phyloP scores from a whole-genome alignment of 1,139 yeast species.

The Pneumocystis canis region DNA sequence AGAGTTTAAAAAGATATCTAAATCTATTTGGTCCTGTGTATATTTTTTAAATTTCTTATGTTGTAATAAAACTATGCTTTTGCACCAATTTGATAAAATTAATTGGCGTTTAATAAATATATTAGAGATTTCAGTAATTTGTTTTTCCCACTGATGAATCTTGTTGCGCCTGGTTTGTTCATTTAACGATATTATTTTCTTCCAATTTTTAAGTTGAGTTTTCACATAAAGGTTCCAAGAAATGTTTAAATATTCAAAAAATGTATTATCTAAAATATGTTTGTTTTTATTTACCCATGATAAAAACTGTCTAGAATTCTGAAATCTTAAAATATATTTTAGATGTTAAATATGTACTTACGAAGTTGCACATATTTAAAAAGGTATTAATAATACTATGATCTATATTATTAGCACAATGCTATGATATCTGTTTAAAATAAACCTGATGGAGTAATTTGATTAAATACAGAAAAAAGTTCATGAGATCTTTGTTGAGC shows the following conservation, averaged over 20 bases:
- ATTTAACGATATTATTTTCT: neutral
- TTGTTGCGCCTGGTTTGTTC: neutral
- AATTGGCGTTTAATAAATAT: neutral
- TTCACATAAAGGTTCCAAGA: conserved; percentile 15
- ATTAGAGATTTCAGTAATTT: neutral
- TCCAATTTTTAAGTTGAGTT: conserved; percentile 6
- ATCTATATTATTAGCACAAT: neutral
- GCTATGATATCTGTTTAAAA: neutral
- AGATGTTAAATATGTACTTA: conserved; percentile 8
- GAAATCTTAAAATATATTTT: conserved; percentile 10
- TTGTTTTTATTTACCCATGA: conserved; percentile 13
- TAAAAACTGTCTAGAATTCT: conserved; percentile 13
- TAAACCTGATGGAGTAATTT: conserved; percentile 5
- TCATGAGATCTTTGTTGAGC: conserved; percentile 15
- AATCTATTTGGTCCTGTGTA: conserved; percentile 51
- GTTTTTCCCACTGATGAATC: neutral
- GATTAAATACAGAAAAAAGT: conserved; percentile 13
- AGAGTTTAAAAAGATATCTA: conserved; percentile 35
- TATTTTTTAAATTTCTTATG: conserved; percentile 35
- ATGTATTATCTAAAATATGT: conserved; percentile 13
- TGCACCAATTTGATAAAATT: neutral
- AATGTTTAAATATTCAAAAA: conserved; percentile 11
- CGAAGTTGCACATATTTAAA: neutral
- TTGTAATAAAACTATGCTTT: conserved; percentile 18
- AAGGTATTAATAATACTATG: neutral